These are phyloP conservation scores for Ophiostoma perfectum DNA, from an alignment of 2,329 filamentous ascomycete species.

Conservation along the genomic window DNA sequence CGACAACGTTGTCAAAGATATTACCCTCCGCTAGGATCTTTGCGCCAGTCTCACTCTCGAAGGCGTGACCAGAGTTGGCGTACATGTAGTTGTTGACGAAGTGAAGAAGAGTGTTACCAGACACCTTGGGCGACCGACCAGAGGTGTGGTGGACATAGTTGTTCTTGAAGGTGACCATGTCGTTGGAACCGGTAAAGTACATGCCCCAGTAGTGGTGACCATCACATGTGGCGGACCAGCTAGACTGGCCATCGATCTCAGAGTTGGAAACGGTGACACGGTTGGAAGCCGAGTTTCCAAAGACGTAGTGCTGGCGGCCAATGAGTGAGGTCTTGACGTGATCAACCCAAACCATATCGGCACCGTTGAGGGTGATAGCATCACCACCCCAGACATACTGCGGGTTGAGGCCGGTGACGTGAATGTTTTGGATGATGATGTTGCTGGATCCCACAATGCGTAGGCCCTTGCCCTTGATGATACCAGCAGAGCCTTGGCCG, in stretches of 20 bases:
- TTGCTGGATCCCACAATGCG: conserved; percentile 3
- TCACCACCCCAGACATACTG: conserved; percentile 8
- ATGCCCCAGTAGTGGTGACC: conserved; percentile 8
- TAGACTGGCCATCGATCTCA: conserved; percentile 1
- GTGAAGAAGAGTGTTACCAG: conserved; percentile 2
- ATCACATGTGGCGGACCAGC: conserved; percentile 3
- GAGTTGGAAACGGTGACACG: not conserved
- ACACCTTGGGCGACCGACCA: conserved; percentile 2
- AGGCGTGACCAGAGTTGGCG: not conserved
- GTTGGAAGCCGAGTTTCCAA: conserved; percentile 10
- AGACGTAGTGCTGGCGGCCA: conserved; percentile 10
- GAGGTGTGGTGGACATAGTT: conserved; percentile 11
- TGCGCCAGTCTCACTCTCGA: conserved; percentile 1
- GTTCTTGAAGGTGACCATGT: conserved; percentile 12
- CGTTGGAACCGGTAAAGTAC: conserved; percentile 8
- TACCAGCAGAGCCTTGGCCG: not conserved
- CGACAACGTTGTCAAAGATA: not conserved
- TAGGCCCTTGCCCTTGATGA: conserved; percentile 3
- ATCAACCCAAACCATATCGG: conserved; percentile 9
- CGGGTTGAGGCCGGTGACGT: not conserved
- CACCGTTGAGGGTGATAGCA: conserved; percentile 7
- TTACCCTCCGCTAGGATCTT: conserved; percentile 6
- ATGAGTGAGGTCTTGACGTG: conserved; percentile 6
- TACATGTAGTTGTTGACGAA: conserved; percentile 11
- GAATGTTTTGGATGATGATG: conserved; percentile 6